Percentiles rank a stretch among this genome's conserved stretches.
phyloP scores from a whole-genome alignment of 345 rosid species.

The Lepidium aucheri region DNA sequence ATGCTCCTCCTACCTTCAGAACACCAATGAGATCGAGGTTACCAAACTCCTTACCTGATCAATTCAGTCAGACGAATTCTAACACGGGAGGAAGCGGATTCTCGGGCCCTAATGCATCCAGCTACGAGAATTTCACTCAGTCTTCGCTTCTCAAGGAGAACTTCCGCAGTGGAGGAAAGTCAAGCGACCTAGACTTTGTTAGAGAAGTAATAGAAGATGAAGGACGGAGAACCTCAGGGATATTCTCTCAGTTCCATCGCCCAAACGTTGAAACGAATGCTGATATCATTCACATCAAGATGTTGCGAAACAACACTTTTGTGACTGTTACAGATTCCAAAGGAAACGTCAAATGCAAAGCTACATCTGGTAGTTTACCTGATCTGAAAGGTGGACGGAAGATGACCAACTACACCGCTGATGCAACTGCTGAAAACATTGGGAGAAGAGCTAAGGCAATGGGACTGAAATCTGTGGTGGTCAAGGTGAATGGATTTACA shows the following conservation, averaged over 20 bases:
- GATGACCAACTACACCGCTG: constrained; percentile 61
- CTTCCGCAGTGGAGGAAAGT: constrained; percentile 10
- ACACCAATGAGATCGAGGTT: background rate
- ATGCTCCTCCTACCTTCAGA: constrained; percentile 12
- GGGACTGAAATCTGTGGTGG: constrained; percentile 77
- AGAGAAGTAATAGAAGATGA: constrained; percentile 39
- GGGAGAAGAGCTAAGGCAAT: constrained; percentile 54
- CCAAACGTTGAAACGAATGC: constrained; percentile 41
- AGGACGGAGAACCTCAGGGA: constrained; percentile 3
- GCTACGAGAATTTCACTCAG: constrained; percentile 27
- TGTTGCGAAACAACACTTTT: constrained; percentile 64
- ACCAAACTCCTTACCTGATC: constrained; percentile 5
- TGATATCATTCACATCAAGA: constrained; percentile 63
- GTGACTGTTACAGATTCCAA: constrained; percentile 77
- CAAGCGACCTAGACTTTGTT: constrained; percentile 41
- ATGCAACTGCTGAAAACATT: constrained; percentile 82
- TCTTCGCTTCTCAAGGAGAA: constrained; percentile 26
- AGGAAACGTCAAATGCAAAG: constrained; percentile 54
- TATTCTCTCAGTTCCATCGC: constrained; percentile 14
- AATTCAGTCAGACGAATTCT: constrained; percentile 6
- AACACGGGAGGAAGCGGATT: constrained; percentile 3
- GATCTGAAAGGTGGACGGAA: constrained; percentile 56
- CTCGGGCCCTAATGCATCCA: constrained; percentile 16
- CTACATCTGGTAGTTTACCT: constrained; percentile 50
- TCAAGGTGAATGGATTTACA: constrained; percentile 77